Conservation (phyloP, 192 early-diverging fungal genomes). For the Podila clonocystis region DNA sequence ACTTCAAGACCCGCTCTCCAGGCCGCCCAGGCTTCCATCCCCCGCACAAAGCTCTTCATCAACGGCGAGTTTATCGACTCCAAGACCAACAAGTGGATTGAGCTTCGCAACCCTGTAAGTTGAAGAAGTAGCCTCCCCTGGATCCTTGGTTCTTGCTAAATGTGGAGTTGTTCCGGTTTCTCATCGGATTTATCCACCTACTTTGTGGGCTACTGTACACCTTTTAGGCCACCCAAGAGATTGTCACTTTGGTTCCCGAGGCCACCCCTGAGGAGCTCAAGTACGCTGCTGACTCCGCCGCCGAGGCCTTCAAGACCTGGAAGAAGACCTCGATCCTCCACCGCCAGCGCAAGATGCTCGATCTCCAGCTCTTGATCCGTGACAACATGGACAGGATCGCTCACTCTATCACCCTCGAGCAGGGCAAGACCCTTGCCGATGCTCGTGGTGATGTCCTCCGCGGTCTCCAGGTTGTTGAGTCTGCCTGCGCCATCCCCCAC, state of each 20-base stretch:
- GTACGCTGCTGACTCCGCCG: slow-evolving; percentile 76
- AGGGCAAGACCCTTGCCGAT: slow-evolving; percentile 94
- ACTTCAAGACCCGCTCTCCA: slow-evolving; percentile 39
- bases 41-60: slow-evolving; percentile 72
- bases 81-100: slow-evolving; percentile 85
- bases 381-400: slow-evolving; percentile 84
- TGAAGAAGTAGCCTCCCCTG: neutral
- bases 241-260: slow-evolving; percentile 89
- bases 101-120: slow-evolving; percentile 89
- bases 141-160: neutral
- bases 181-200: neutral
- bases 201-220: neutral
- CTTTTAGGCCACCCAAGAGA: slow-evolving; percentile 85
- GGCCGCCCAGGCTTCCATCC: slow-evolving; percentile 37
- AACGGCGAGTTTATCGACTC: slow-evolving; percentile 95
- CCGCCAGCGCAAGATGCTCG: slow-evolving; percentile 92
- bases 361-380: slow-evolving; percentile 87
- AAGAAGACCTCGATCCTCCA: slow-evolving; percentile 81
- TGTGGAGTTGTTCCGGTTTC: neutral
- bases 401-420: slow-evolving; percentile 83
- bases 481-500: slow-evolving; percentile 81
- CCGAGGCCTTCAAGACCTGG: slow-evolving; percentile 88
- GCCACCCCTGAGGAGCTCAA: slow-evolving; percentile 86
- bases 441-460: slow-evolving; percentile 93
- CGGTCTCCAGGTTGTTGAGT: slow-evolving; percentile 92